Evolutionary conservation across 768 basidiomycete genomes (phyloP).

Genomic region (Russula earlei): DNA sequence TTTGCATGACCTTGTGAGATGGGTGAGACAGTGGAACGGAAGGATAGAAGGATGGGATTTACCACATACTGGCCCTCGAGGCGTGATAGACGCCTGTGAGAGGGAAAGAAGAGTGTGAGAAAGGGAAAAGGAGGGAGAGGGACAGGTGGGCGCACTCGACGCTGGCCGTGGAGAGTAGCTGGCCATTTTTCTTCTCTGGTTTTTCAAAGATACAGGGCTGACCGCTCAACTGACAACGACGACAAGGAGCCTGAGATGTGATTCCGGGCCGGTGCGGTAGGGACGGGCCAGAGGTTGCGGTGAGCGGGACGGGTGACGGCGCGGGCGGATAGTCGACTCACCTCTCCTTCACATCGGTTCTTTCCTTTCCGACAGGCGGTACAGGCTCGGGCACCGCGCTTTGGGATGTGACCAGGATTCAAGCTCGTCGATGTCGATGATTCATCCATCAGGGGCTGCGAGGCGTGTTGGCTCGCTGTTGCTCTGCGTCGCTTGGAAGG

Average conservation of each 20-base stretch:
- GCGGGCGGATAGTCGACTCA: conserved; percentile 29
- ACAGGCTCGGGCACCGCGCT: conserved; percentile 83
- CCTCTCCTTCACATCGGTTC: conserved; percentile 91
- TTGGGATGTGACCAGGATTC: conserved; percentile 59
- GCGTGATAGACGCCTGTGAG: conserved; percentile 61
- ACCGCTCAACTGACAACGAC: conserved; percentile 77
- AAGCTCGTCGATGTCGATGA: conserved; percentile 23
- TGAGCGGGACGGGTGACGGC: conserved; percentile 37
- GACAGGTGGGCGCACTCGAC: conserved; percentile 49
- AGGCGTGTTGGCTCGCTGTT: conserved; percentile 20
- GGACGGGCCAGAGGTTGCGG: conserved; percentile 44
- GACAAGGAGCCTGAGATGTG: conserved; percentile 67
- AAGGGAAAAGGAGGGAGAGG: conserved; percentile 15
- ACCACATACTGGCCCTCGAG: conserved; percentile 84
- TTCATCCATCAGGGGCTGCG: conserved; percentile 24
- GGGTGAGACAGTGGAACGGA: conserved; percentile 7
- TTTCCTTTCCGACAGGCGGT: conserved; percentile 86
- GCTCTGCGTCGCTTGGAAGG: conserved; percentile 45
- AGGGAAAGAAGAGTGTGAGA: conserved; percentile 13
- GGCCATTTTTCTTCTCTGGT: conserved; percentile 76
- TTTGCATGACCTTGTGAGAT: conserved; percentile 65
- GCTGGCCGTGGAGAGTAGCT: conserved; percentile 50
- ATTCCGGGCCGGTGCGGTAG: conserved; percentile 58
- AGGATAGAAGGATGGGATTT: conserved; percentile 21
- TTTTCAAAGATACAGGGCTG: conserved; percentile 82